Evolutionary conservation across 2,329 filamentous ascomycete species (phyloP).

Genomic region (Colletotrichum falcatum): DNA sequence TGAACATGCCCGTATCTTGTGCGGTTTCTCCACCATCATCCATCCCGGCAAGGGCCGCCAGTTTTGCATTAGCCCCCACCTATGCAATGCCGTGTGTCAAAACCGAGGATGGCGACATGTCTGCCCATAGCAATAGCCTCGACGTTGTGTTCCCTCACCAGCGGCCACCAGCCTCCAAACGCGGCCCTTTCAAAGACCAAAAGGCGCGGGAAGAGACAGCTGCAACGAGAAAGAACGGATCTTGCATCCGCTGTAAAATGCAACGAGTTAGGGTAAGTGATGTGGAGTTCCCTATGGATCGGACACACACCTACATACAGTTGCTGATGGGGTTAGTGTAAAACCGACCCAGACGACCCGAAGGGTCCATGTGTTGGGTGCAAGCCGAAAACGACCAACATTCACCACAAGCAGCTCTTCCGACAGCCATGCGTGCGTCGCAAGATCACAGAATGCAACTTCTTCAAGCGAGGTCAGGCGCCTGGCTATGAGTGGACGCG

Average conservation of each 20-base stretch:
- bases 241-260: constrained; percentile 71
- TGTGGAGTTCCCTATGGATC: neutral
- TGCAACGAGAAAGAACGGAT: constrained; percentile 67
- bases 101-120: constrained; percentile 16
- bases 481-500: constrained; percentile 70
- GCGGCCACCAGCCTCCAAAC: constrained; percentile 53
- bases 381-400: constrained; percentile 60
- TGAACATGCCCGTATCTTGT: constrained; percentile 18
- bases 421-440: constrained; percentile 70
- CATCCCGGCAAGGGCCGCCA: constrained; percentile 8
- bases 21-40: constrained; percentile 17
- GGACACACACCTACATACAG: neutral
- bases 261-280: constrained; percentile 69
- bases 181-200: constrained; percentile 68
- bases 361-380: constrained; percentile 65
- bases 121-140: constrained; percentile 36
- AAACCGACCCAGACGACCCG: constrained; percentile 61
- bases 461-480: constrained; percentile 70
- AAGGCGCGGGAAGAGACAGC: constrained; percentile 65
- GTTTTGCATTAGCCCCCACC: constrained; percentile 2
- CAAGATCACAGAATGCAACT: constrained; percentile 68
- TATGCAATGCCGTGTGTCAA: constrained; percentile 41
- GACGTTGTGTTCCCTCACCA: constrained; percentile 52
- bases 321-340: constrained; percentile 57
- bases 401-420: constrained; percentile 53